Conservation (phyloP, 1,284 basidiomycete species). For the Athelia sp. region DNA sequence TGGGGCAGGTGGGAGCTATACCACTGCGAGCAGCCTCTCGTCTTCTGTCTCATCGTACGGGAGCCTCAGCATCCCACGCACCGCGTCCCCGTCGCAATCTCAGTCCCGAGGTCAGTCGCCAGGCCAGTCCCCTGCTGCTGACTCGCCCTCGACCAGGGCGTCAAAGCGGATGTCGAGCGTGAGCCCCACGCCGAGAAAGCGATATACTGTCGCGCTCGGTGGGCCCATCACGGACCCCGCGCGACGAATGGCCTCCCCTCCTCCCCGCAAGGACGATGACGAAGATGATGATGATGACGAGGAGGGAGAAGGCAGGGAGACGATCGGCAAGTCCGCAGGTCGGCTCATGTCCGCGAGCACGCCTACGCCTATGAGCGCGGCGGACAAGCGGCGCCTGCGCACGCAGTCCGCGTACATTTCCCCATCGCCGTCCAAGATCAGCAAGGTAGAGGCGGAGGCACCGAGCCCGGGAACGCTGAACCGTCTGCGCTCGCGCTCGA, state of each 20-base stretch:
- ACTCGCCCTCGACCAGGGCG: too few relatives aligned
- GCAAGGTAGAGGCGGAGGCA: background rate
- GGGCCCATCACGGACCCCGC: slow-evolving; percentile 45
- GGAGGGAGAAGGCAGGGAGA: slow-evolving; percentile 46
- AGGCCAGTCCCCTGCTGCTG: slow-evolving; percentile 16
- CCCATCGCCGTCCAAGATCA: too few relatives aligned
- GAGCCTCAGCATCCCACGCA: slow-evolving; percentile 1
- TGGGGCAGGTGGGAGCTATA: slow-evolving; percentile 11
- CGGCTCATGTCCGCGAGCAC: background rate
- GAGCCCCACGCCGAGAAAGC: slow-evolving; percentile 71
- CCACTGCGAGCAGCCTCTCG: slow-evolving; percentile 14
- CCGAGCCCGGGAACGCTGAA: slow-evolving; percentile 35
- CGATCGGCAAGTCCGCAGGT: slow-evolving; percentile 53
- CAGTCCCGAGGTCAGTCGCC: slow-evolving; percentile 24
- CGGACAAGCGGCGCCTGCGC: slow-evolving; percentile 30
- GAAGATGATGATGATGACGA: slow-evolving; percentile 27
- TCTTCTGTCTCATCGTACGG: slow-evolving; percentile 16
- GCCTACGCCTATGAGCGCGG: background rate
- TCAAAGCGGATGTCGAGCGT: slow-evolving; percentile 33
- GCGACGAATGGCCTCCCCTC: slow-evolving; percentile 31
- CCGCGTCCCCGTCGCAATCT: slow-evolving; percentile 19
- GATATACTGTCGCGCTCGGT: slow-evolving; percentile 79
- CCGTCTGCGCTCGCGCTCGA: slow-evolving; percentile 49
- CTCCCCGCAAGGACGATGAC: slow-evolving; percentile 25
- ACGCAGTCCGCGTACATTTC: slow-evolving; percentile 50